These are phyloP conservation scores for Podospora fimiseda DNA, from an alignment of 495 filamentous ascomycete species.

Conservation along the genomic window DNA sequence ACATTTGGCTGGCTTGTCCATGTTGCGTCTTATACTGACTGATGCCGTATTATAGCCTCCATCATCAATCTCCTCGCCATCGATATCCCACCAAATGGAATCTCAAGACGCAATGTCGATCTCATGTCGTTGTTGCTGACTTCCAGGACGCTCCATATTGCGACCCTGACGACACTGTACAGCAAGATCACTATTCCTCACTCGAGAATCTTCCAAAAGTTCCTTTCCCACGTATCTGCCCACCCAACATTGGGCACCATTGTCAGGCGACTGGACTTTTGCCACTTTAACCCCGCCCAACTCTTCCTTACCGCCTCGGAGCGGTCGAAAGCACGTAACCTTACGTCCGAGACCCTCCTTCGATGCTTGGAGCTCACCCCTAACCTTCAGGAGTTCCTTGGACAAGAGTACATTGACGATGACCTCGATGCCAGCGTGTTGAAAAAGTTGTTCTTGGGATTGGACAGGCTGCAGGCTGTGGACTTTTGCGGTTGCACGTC, in stretches of 20 bases:
- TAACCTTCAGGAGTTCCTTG: conserved; percentile 71
- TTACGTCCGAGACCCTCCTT: conserved; percentile 70
- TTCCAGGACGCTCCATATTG: conserved; percentile 67
- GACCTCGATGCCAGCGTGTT: conserved; percentile 66
- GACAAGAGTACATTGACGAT: conserved; percentile 78
- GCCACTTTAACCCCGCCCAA: conserved; percentile 79
- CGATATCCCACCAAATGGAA: conserved; percentile 71
- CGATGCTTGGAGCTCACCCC: conserved; percentile 71
- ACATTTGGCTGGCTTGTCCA: too few species aligned
- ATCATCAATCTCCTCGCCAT: conserved; percentile 71
- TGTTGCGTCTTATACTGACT: too few species aligned
- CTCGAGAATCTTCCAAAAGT: conserved; percentile 81
- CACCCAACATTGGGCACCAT: conserved; percentile 70
- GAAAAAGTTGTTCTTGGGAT: conserved; percentile 64
- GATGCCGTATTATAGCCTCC: conserved; percentile 47
- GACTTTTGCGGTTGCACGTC: conserved; percentile 79
- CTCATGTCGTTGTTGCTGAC: conserved; percentile 71
- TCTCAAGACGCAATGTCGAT: conserved; percentile 74
- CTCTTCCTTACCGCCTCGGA: conserved; percentile 74
- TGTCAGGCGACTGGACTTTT: conserved; percentile 78
- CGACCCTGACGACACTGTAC: conserved; percentile 73
- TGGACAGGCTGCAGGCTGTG: conserved; percentile 62
- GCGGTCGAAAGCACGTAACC: conserved; percentile 71
- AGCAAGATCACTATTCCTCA: conserved; percentile 80
- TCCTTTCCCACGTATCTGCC: conserved; percentile 63